These are phyloP conservation scores for Fusarium sp. DNA, from an alignment of 2,329 filamentous ascomycete genomes.

Conservation along the genomic window DNA sequence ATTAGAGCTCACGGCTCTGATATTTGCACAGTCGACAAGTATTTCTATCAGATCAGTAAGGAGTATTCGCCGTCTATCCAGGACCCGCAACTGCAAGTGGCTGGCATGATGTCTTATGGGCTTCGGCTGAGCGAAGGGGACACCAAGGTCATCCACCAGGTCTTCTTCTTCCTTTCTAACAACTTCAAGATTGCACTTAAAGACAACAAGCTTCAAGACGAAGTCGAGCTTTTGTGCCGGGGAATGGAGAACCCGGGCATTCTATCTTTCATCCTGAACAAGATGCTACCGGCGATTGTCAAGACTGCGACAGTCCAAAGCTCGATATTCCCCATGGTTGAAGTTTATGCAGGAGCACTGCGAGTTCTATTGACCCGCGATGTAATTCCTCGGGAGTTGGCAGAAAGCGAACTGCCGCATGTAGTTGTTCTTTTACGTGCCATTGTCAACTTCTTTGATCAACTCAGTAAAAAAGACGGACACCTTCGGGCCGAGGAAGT, in stretches of 20 bases:
- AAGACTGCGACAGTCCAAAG: conserved; percentile 48
- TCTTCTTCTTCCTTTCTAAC: conserved; percentile 67
- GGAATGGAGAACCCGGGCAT: conserved; percentile 60
- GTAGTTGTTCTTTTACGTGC: conserved; percentile 48
- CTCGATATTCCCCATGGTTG: conserved; percentile 59
- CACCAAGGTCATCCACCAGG: conserved; percentile 54
- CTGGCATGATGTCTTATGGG: conserved; percentile 65
- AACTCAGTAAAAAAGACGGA: conserved; percentile 29
- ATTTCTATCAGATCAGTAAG: conserved; percentile 65
- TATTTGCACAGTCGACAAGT: conserved; percentile 63
- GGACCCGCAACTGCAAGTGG: conserved; percentile 66
- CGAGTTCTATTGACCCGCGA: conserved; percentile 48
- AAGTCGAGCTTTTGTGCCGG: conserved; percentile 56
- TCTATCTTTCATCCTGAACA: conserved; percentile 58
- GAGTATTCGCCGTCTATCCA: conserved; percentile 65
- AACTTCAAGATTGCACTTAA: conserved; percentile 66
- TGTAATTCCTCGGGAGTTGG: conserved; percentile 51
- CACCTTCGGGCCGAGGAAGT: conserved; percentile 38
- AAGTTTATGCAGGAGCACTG: conserved; percentile 60
- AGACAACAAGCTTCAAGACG: conserved; percentile 58
- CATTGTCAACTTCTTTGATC: conserved; percentile 43
- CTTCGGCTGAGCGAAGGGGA: conserved; percentile 64
- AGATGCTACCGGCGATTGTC: conserved; percentile 65
- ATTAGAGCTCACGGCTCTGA: conserved; percentile 65
- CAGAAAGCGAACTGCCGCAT: conserved; percentile 46